These are phyloP conservation scores for Mycena olivaceomarginata DNA, from an alignment of 768 basidiomycete species.

Conservation along the genomic window DNA sequence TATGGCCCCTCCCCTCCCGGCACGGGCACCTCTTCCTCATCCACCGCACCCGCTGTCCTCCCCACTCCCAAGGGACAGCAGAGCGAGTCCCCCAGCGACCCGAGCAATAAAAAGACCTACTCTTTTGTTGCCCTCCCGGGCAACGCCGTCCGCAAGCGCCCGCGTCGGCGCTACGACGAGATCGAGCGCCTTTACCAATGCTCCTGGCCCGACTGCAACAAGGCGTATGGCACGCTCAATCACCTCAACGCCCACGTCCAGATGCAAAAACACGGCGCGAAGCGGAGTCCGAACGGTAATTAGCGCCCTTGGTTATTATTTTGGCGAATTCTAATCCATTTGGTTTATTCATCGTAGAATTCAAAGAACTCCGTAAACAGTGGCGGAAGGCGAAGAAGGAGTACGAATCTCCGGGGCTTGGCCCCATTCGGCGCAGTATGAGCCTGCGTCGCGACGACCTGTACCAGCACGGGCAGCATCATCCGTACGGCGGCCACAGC, in stretches of 20 bases:
- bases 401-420: slow-evolving; percentile 51
- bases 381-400: slow-evolving; percentile 98
- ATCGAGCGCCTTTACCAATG: slow-evolving; percentile 96
- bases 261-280: slow-evolving; percentile 97
- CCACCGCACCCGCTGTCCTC: slow-evolving; percentile 44
- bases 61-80: slow-evolving; percentile 22
- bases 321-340: slow-evolving; percentile 35
- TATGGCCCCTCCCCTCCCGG: slow-evolving; percentile 80
- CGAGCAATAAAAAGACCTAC: slow-evolving; percentile 80
- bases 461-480: slow-evolving; percentile 24
- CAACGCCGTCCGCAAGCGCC: slow-evolving; percentile 88
- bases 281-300: slow-evolving; percentile 91
- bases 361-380: slow-evolving; percentile 97
- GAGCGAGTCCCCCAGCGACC: slow-evolving; percentile 49
- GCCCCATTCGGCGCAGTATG: slow-evolving; percentile 44
- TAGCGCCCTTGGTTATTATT: slow-evolving; percentile 51
- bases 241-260: slow-evolving; percentile 98
- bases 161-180: slow-evolving; percentile 93
- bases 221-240: slow-evolving; percentile 96
- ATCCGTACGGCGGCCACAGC: slow-evolving; percentile 27
- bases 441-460: slow-evolving; percentile 42
- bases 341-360: slow-evolving; percentile 75
- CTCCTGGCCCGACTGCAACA: slow-evolving; percentile 85
- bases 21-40: slow-evolving; percentile 76
- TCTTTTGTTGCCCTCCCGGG: slow-evolving; percentile 90